phyloP scores from a whole-genome alignment of 768 basidiomycete species.

The Chalciporus sphaerocephalus region DNA sequence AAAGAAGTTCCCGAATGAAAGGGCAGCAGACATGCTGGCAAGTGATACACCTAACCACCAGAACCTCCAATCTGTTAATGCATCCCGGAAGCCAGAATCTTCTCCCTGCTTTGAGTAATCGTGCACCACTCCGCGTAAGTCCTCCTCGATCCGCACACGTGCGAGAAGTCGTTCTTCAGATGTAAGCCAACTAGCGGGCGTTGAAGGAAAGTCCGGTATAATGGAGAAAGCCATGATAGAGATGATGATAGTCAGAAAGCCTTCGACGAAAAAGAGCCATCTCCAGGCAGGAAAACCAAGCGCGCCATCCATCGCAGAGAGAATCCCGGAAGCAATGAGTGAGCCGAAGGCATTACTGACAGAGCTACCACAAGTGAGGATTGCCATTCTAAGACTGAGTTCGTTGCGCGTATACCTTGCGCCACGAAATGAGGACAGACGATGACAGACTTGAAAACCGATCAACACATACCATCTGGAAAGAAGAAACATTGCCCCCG shows the following conservation, averaged over 20 bases:
- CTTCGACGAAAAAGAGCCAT: conserved; percentile 71
- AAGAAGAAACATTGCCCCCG: conserved; percentile 61
- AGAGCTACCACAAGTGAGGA: conserved; percentile 66
- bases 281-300: conserved; percentile 70
- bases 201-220: conserved; percentile 70
- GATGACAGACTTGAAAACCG: neutral
- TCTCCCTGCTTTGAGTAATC: conserved; percentile 35
- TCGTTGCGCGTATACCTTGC: conserved; percentile 57
- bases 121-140: conserved; percentile 49
- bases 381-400: conserved; percentile 60
- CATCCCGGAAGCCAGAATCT: conserved; percentile 48
- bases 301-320: conserved; percentile 61
- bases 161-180: conserved; percentile 53
- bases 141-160: conserved; percentile 55
- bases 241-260: conserved; percentile 49
- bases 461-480: conserved; percentile 49
- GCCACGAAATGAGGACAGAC: neutral
- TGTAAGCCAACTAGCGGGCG: conserved; percentile 55
- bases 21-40: conserved; percentile 48
- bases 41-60: conserved; percentile 72
- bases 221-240: conserved; percentile 52
- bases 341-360: conserved; percentile 80
- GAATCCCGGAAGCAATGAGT: conserved; percentile 71
- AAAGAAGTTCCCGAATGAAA: conserved; percentile 78
- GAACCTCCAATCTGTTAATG: conserved; percentile 71